Conservation (phyloP, 352 stramenopile species). For the Globisporangium radiosum region DNA sequence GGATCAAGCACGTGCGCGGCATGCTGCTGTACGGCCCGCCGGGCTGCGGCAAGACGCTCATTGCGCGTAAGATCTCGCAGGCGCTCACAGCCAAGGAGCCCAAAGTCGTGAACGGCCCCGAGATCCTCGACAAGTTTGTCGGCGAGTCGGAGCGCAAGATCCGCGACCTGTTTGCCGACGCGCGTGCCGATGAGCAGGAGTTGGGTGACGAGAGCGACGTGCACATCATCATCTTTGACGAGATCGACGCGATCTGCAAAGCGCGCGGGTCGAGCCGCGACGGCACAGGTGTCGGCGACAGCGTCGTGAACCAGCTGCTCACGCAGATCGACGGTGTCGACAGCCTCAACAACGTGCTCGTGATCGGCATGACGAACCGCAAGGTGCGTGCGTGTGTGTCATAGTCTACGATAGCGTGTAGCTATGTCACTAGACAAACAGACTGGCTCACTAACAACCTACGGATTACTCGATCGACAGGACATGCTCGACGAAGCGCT, state of each 20-base stretch:
- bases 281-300: constrained; percentile 95
- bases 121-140: constrained; percentile 99
- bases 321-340: constrained; percentile 99
- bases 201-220: constrained; percentile 96
- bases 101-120: constrained; percentile 98
- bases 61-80: constrained; percentile 96
- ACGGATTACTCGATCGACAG: constrained; percentile 8
- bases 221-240: constrained; percentile 99
- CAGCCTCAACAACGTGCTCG: constrained; percentile 98
- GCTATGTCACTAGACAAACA: too few relatives aligned
- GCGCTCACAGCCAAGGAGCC: constrained; percentile 94
- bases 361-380: constrained; percentile 99
- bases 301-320: constrained; percentile 98
- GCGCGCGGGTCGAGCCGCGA: constrained; percentile 89
- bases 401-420: too few relatives aligned
- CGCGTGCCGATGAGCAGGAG: constrained; percentile 82
- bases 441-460: too few relatives aligned
- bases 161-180: constrained; percentile 96
- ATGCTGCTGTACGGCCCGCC: constrained; percentile 85
- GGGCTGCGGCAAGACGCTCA: constrained; percentile 96
- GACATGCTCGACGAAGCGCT: constrained; percentile 95
- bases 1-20: constrained; percentile 98
- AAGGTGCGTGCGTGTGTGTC: constrained; percentile 60
- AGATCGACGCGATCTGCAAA: constrained; percentile 99
- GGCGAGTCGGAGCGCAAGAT: constrained; percentile 99